Percentiles rank a stretch among this genome's conserved stretches.
Conservation (phyloP, 75 land plant species). For the Selaginella tamariscina region DNA sequence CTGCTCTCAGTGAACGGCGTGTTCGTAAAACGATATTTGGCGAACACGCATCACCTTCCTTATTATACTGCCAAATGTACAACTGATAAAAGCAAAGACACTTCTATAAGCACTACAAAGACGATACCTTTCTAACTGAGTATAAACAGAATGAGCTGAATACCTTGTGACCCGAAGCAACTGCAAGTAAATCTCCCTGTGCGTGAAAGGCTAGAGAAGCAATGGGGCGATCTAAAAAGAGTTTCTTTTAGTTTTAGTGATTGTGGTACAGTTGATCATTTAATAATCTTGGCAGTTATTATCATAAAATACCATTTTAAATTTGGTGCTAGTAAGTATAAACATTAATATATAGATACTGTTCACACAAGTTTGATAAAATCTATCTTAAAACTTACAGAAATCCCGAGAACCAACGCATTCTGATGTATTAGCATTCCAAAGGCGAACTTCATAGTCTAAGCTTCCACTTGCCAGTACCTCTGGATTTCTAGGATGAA, state of each 20-base stretch:
- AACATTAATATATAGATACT: too few species aligned
- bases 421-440: conserved; percentile 8
- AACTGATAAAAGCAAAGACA: conserved; percentile 30
- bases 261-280: too few species aligned
- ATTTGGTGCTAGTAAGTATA: too few species aligned
- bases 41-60: conserved; percentile 43
- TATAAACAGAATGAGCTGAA: not conserved
- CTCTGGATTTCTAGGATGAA: conserved; percentile 6
- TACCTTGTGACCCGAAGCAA: conserved; percentile 94
- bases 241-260: too few species aligned
- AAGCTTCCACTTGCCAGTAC: conserved; percentile 10
- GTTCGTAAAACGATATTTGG: conserved; percentile 66
- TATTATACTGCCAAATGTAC: conserved; percentile 83
- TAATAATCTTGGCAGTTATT: too few species aligned
- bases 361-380: not conserved
- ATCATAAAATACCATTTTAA: too few species aligned
- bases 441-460: conserved; percentile 13
- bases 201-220: conserved; percentile 97
- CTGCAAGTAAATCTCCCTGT: conserved; percentile 82
- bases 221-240: conserved; percentile 66
- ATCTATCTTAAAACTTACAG: not conserved
- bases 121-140: not conserved
- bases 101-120: not conserved
- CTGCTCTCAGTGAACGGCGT: conserved; percentile 85
- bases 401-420: conserved; percentile 9